Conservation (phyloP, 495 filamentous ascomycete genomes). For the Chaetomium fimeti region DNA sequence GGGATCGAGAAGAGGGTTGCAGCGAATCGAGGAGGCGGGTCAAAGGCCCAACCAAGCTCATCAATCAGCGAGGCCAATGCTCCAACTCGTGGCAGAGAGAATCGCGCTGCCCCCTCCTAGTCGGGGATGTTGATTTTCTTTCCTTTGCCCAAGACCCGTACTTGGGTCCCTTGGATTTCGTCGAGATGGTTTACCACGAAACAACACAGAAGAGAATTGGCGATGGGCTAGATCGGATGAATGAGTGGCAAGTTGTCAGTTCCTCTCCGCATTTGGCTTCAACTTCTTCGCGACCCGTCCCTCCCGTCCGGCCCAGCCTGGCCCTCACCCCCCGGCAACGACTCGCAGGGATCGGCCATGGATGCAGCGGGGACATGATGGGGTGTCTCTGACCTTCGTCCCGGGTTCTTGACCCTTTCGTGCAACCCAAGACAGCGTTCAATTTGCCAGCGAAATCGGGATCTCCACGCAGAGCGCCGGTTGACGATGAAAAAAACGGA, state of each 20-base stretch:
- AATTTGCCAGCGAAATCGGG: constrained; percentile 6
- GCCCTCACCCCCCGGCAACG: neutral
- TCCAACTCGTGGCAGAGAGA: neutral
- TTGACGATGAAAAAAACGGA: neutral
- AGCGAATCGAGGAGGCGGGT: constrained; percentile 7
- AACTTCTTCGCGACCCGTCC: constrained; percentile 9
- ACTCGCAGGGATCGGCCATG: constrained; percentile 15
- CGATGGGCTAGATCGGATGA: neutral
- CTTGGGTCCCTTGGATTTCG: neutral
- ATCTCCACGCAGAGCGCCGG: constrained; percentile 3
- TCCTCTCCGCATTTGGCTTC: constrained; percentile 1
- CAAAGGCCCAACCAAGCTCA: constrained; percentile 1
- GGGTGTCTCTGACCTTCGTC: constrained; percentile 3
- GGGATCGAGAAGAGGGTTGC: neutral
- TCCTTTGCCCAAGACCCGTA: neutral
- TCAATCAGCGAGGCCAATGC: neutral
- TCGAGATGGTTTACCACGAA: neutral
- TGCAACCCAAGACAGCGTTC: neutral
- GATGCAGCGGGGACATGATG: constrained; percentile 1
- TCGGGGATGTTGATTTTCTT: neutral
- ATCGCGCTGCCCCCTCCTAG: neutral
- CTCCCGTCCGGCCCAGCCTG: constrained; percentile 12
- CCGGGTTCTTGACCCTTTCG: constrained; percentile 5
- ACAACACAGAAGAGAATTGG: neutral
- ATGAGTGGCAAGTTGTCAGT: neutral